Percentiles rank a stretch among this genome's conserved stretches.
phyloP scores from a whole-genome alignment of 768 basidiomycete species.

The Pleurotus djamor region DNA sequence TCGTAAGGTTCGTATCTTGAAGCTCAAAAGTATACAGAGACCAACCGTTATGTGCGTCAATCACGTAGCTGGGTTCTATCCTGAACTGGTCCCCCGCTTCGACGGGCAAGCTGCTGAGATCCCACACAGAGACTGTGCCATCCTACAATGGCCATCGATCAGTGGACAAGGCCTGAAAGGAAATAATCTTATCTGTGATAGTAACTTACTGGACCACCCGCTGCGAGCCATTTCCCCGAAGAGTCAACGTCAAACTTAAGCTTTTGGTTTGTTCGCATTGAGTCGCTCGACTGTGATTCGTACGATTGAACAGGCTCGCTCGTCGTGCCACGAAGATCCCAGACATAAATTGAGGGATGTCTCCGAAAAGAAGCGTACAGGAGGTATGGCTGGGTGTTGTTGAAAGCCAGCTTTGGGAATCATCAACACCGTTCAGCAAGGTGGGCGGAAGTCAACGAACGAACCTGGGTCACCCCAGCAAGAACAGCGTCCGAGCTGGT shows the following conservation, averaged over 20 bases:
- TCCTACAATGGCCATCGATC: conserved; percentile 29
- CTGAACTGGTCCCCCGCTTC: conserved; percentile 12
- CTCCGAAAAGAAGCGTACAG: conserved; percentile 81
- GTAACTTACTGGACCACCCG: conserved; percentile 65
- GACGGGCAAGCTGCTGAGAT: conserved; percentile 26
- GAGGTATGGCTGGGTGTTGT: conserved; percentile 66
- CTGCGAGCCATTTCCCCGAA: conserved; percentile 58
- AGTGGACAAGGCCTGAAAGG: not conserved
- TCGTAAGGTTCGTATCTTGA: too few relatives aligned
- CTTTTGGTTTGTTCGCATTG: conserved; percentile 65
- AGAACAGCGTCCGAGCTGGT: conserved; percentile 35
- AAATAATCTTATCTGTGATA: not conserved
- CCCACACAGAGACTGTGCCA: conserved; percentile 62
- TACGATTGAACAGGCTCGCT: conserved; percentile 38
- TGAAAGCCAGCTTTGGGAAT: conserved; percentile 65
- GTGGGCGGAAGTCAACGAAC: too few relatives aligned
- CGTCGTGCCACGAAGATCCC: conserved; percentile 73
- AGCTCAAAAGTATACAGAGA: not conserved
- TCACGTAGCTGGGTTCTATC: conserved; percentile 29
- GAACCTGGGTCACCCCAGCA: conserved; percentile 56
- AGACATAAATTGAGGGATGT: conserved; percentile 59
- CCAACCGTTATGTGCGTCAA: conserved; percentile 59
- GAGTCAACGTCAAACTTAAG: conserved; percentile 76
- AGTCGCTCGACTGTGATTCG: conserved; percentile 11
- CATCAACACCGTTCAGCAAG: not conserved